Percentiles rank a stretch among this genome's conserved stretches.
These are phyloP conservation scores for Eutrema japonicum DNA, from an alignment of 345 rosid species.

Conservation along the genomic window DNA sequence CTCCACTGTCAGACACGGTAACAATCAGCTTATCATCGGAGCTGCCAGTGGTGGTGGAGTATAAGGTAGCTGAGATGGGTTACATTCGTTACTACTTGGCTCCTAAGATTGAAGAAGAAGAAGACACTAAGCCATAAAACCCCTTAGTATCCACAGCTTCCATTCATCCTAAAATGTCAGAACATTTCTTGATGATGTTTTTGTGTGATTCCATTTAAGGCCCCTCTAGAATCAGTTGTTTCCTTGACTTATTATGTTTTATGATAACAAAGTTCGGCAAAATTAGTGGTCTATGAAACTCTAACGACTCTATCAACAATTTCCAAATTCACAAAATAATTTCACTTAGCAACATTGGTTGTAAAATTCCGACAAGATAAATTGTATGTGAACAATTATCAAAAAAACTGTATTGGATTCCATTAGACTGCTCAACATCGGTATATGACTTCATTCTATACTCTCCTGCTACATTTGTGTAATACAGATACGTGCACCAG, in stretches of 20 bases:
- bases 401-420: conserved; percentile 5
- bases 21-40: conserved; percentile 95
- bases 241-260: conserved; percentile 15
- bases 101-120: conserved; percentile 98
- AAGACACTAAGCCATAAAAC: conserved; percentile 65
- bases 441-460: neutral
- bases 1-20: conserved; percentile 79
- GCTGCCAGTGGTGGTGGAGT: conserved; percentile 94
- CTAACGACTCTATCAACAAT: neutral
- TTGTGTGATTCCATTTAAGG: conserved; percentile 7
- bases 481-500: neutral
- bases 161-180: neutral
- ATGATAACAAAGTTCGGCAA: neutral
- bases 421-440: neutral
- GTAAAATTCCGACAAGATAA: neutral
- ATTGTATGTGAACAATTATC: neutral
- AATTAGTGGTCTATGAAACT: conserved; percentile 4
- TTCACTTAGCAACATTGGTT: neutral
- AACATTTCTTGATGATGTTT: conserved; percentile 12
- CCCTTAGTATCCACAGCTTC: neutral
- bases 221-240: conserved; percentile 30
- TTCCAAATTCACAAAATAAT: neutral
- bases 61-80: conserved; percentile 99
- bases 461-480: conserved; percentile 4
- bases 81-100: conserved; percentile 90